These are phyloP conservation scores for Taiozyma sp. DNA, from an alignment of 1,139 yeast species.

Conservation along the genomic window DNA sequence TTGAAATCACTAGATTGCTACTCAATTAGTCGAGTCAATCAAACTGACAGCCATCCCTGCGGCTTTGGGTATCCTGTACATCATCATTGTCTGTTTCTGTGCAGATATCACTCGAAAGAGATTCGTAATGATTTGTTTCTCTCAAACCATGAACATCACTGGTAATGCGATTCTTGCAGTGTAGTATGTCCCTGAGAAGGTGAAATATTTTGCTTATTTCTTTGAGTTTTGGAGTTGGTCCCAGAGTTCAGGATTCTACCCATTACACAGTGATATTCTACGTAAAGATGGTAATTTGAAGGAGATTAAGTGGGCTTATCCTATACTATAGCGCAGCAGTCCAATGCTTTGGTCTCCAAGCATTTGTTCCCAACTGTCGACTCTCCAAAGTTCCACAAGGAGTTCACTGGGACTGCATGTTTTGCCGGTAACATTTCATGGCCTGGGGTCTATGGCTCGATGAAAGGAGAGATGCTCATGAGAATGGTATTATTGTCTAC, in stretches of 20 bases:
- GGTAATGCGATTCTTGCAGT: slow-evolving; percentile 38
- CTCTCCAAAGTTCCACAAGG: slow-evolving; percentile 46
- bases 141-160: slow-evolving; percentile 34
- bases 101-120: slow-evolving; percentile 25
- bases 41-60: slow-evolving; percentile 30
- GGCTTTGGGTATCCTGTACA: slow-evolving; percentile 29
- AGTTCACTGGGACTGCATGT: slow-evolving; percentile 30
- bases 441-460: slow-evolving; percentile 35
- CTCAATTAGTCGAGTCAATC: slow-evolving; percentile 28
- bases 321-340: slow-evolving; percentile 29
- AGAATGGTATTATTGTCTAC: slow-evolving; percentile 37
- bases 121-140: slow-evolving; percentile 35
- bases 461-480: slow-evolving; percentile 37
- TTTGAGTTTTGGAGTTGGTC: slow-evolving; percentile 31
- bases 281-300: slow-evolving; percentile 30
- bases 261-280: slow-evolving; percentile 30
- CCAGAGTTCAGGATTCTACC: slow-evolving; percentile 31
- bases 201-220: slow-evolving; percentile 32
- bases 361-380: slow-evolving; percentile 52
- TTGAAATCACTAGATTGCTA: slow-evolving; percentile 26
- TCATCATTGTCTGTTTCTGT: slow-evolving; percentile 27
- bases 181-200: slow-evolving; percentile 32
- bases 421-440: neutral
- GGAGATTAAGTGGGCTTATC: slow-evolving; percentile 31
- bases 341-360: slow-evolving; percentile 31